A percentile compares a stretch with the other conserved stretches of the same genome.
Conservation (phyloP, 2,329 filamentous ascomycete species). For the Trichoderma oligosporum region DNA sequence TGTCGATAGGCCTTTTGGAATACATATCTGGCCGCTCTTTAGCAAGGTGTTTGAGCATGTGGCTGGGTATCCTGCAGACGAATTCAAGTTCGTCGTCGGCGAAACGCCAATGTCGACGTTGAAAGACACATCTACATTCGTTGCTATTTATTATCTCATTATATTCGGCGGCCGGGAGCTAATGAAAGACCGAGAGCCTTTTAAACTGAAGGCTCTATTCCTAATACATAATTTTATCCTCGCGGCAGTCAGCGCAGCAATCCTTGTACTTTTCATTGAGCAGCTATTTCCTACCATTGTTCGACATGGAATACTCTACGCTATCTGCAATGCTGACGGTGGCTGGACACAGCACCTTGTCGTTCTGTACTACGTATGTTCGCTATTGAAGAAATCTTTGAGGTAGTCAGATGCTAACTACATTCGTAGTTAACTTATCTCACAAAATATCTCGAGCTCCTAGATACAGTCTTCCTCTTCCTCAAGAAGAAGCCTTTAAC, state of each 20-base stretch:
- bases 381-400: background rate
- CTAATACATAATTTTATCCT: conserved; percentile 87
- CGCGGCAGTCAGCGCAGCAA: conserved; percentile 67
- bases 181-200: conserved; percentile 71
- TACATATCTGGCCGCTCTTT: conserved; percentile 51
- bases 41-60: conserved; percentile 66
- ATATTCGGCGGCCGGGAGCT: conserved; percentile 80
- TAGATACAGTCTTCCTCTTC: conserved; percentile 85
- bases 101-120: conserved; percentile 78
- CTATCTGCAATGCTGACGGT: conserved; percentile 63
- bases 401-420: conserved; percentile 13
- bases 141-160: conserved; percentile 74
- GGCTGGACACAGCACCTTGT: conserved; percentile 83
- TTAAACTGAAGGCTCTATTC: conserved; percentile 75
- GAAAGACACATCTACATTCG: conserved; percentile 64
- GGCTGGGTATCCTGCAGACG: conserved; percentile 70
- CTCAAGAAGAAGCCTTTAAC: conserved; percentile 93
- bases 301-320: conserved; percentile 70
- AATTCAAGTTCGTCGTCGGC: conserved; percentile 71
- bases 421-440: conserved; percentile 74
- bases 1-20: conserved; percentile 20
- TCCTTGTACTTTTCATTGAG: conserved; percentile 74
- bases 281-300: conserved; percentile 72
- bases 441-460: conserved; percentile 82
- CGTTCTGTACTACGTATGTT: conserved; percentile 78